These are phyloP conservation scores for Trichoderma asperellum DNA, from an alignment of 2,329 filamentous ascomycete species.

Conservation along the genomic window DNA sequence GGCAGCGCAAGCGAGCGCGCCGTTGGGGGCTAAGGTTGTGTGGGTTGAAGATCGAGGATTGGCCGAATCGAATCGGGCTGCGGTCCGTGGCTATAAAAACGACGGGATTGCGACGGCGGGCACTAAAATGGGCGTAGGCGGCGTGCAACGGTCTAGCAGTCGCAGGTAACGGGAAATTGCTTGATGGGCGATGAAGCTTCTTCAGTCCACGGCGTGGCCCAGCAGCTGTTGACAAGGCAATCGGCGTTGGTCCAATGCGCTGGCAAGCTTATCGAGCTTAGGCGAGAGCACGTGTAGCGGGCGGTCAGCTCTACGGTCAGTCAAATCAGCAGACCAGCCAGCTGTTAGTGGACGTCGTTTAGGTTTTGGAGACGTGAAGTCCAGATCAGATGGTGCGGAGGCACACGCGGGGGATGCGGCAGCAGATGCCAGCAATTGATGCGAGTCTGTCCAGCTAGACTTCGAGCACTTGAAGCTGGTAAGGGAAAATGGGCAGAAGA, in stretches of 20 bases:
- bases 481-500: neutral
- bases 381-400: constrained; percentile 11
- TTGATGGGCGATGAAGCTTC: neutral
- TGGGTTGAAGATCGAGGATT: constrained; percentile 8
- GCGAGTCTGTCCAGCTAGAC: neutral
- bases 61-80: neutral
- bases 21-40: constrained; percentile 8
- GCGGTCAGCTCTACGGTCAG: constrained; percentile 19
- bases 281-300: constrained; percentile 22
- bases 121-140: neutral
- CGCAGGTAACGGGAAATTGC: neutral
- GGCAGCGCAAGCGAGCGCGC: constrained; percentile 25
- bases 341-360: constrained; percentile 1
- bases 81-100: neutral
- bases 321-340: constrained; percentile 20
- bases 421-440: neutral
- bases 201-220: neutral
- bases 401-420: constrained; percentile 4
- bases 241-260: constrained; percentile 12
- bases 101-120: neutral
- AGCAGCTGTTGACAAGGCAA: neutral
- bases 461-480: neutral
- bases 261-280: constrained; percentile 20
- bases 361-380: neutral
- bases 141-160: neutral